Evolutionary conservation across 2,329 filamentous ascomycete species (phyloP).

Genomic region (Ascochyta viciae-villosae): DNA sequence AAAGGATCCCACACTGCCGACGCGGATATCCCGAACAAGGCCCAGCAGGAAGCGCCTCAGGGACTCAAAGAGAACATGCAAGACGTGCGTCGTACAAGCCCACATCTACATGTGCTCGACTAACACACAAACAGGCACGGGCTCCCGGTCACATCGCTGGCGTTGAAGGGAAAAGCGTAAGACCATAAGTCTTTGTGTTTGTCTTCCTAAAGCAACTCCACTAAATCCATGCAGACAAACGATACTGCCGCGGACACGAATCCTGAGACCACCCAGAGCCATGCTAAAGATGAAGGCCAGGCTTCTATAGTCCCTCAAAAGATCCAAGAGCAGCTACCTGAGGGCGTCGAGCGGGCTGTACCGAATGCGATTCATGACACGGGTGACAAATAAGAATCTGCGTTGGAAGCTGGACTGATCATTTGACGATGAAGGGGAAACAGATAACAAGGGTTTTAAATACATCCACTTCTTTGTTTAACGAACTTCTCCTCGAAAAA

Average conservation of each 20-base stretch:
- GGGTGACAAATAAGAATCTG: constrained; percentile 17
- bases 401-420: no score
- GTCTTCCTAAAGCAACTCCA: not conserved
- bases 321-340: constrained; percentile 53
- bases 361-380: constrained; percentile 55
- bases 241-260: constrained; percentile 41
- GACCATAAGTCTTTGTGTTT: not conserved
- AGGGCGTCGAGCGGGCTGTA: constrained; percentile 53
- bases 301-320: constrained; percentile 52
- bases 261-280: constrained; percentile 41
- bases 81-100: not conserved
- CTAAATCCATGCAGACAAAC: constrained; percentile 37
- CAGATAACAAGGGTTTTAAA: not conserved
- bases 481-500: not conserved
- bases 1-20: constrained; percentile 51
- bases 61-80: constrained; percentile 47
- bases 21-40: constrained; percentile 50
- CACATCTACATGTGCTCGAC: not conserved
- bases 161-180: constrained; percentile 10
- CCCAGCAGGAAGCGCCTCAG: constrained; percentile 49
- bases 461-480: not conserved
- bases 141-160: constrained; percentile 9
- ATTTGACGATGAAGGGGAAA: not conserved
- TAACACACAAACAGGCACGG: not conserved
- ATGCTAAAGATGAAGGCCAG: constrained; percentile 47